Percentiles rank a stretch among this genome's conserved stretches.
These are phyloP conservation scores for Funneliformis mosseae DNA, from an alignment of 192 early-diverging fungal genomes.

Conservation along the genomic window DNA sequence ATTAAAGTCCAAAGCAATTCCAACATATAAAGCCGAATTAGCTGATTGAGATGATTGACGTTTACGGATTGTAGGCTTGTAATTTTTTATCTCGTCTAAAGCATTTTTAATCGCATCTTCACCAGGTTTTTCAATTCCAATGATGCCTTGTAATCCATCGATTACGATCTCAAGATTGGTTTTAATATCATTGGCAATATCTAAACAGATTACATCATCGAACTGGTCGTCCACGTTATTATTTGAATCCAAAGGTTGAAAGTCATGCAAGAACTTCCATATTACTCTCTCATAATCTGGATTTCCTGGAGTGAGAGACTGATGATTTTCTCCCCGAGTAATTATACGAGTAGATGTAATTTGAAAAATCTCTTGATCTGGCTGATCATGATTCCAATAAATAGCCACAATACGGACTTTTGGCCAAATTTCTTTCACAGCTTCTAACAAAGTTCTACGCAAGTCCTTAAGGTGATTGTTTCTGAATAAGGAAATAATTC, in stretches of 20 bases:
- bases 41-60: slow-evolving; percentile 33
- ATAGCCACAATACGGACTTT: slow-evolving; percentile 70
- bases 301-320: slow-evolving; percentile 70
- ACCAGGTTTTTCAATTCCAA: slow-evolving; percentile 37
- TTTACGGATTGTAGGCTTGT: slow-evolving; percentile 47
- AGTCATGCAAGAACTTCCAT: slow-evolving; percentile 49
- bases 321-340: slow-evolving; percentile 78
- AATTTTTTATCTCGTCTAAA: slow-evolving; percentile 47
- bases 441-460: slow-evolving; percentile 52
- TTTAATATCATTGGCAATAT: slow-evolving; percentile 48
- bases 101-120: slow-evolving; percentile 57
- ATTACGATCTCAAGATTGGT: slow-evolving; percentile 50
- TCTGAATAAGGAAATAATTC: slow-evolving; percentile 14
- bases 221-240: slow-evolving; percentile 54
- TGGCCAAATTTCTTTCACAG: slow-evolving; percentile 57
- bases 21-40: slow-evolving; percentile 34
- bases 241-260: slow-evolving; percentile 59
- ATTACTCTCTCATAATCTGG: slow-evolving; percentile 63
- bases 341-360: slow-evolving; percentile 58
- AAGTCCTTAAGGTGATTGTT: slow-evolving; percentile 68
- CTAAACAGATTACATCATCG: slow-evolving; percentile 60
- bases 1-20: slow-evolving; percentile 28
- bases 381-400: slow-evolving; percentile 71
- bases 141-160: slow-evolving; percentile 41
- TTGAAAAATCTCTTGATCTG: slow-evolving; percentile 50